Evolutionary conservation across 371 early-diverging fungal species (phyloP).

Genomic region (Saksenaea vasiformis): DNA sequence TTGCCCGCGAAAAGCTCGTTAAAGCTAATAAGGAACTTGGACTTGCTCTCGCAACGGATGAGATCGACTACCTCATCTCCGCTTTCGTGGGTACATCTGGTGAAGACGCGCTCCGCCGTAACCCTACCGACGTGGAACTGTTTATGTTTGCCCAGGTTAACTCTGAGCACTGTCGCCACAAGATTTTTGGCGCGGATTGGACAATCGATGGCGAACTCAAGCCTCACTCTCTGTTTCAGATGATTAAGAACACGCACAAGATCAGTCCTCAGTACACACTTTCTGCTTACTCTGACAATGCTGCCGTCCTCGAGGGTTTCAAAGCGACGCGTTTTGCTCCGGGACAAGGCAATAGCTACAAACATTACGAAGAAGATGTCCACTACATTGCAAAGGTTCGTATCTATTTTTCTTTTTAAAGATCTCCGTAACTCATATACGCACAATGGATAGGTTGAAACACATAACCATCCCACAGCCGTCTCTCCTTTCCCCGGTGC

Average conservation of each 20-base stretch:
- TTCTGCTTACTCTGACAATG: slow-evolving; percentile 97
- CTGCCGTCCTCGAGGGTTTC: slow-evolving; percentile 90
- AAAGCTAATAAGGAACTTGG: slow-evolving; percentile 88
- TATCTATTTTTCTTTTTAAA: neutral
- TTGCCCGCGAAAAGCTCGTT: slow-evolving; percentile 65
- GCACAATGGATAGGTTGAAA: slow-evolving; percentile 77
- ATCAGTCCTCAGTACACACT: slow-evolving; percentile 77
- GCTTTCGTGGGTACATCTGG: slow-evolving; percentile 72
- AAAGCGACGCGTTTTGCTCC: slow-evolving; percentile 73
- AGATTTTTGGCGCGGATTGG: slow-evolving; percentile 97
- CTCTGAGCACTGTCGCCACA: slow-evolving; percentile 98
- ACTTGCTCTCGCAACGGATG: slow-evolving; percentile 91
- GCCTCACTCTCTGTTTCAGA: slow-evolving; percentile 85
- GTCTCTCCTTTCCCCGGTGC: slow-evolving; percentile 98
- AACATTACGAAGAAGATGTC: slow-evolving; percentile 63
- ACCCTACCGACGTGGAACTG: slow-evolving; percentile 97
- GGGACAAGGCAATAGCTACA: slow-evolving; percentile 43
- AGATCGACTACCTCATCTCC: slow-evolving; percentile 91
- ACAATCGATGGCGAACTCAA: slow-evolving; percentile 84
- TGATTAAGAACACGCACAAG: slow-evolving; percentile 94
- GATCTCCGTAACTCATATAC: neutral
- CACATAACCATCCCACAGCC: slow-evolving; percentile 98
- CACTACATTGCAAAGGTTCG: slow-evolving; percentile 85
- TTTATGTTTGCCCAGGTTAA: slow-evolving; percentile 99
- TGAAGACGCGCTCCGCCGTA: slow-evolving; percentile 60